A percentile compares a stretch with the other conserved stretches of the same genome.
Evolutionary conservation across 2,329 filamentous ascomycete species (phyloP).

Genomic region (Xylariomycetidae sp.): DNA sequence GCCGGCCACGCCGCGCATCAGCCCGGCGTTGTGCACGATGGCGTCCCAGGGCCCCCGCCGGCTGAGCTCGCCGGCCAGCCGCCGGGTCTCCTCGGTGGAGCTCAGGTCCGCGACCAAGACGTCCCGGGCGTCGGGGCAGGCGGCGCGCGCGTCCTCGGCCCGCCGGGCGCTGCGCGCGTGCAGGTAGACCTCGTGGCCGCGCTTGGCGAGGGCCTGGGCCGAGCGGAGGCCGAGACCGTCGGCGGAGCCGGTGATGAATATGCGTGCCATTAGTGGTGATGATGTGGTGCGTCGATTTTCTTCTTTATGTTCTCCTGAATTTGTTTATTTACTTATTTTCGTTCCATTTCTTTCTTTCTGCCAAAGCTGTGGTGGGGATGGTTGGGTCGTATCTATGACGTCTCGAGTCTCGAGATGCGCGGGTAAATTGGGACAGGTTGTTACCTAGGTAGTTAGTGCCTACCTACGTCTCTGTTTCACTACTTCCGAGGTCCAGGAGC

Average conservation of each 20-base stretch:
- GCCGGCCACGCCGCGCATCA: constrained; percentile 29
- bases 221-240: constrained; percentile 51
- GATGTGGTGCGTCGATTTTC: too few species aligned
- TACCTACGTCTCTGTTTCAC: too few species aligned
- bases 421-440: too few species aligned
- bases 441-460: too few species aligned
- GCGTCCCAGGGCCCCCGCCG: constrained; percentile 45
- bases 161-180: constrained; percentile 52
- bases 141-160: constrained; percentile 40
- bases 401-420: too few species aligned
- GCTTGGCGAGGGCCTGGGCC: constrained; percentile 42
- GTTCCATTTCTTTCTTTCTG: too few species aligned
- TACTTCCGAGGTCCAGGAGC: too few species aligned
- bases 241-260: constrained; percentile 49
- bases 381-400: too few species aligned
- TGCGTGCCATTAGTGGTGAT: constrained; percentile 13
- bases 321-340: too few species aligned
- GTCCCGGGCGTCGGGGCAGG: constrained; percentile 45
- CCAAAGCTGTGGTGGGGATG: too few species aligned
- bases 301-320: too few species aligned
- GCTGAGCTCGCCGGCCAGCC: constrained; percentile 47
- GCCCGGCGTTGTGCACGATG: constrained; percentile 54
- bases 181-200: constrained; percentile 51
- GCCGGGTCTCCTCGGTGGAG: constrained; percentile 44
- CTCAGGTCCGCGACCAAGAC: constrained; percentile 49